These are phyloP conservation scores for Omphalotus olearius DNA, from an alignment of 1,284 basidiomycete species.

Conservation along the genomic window DNA sequence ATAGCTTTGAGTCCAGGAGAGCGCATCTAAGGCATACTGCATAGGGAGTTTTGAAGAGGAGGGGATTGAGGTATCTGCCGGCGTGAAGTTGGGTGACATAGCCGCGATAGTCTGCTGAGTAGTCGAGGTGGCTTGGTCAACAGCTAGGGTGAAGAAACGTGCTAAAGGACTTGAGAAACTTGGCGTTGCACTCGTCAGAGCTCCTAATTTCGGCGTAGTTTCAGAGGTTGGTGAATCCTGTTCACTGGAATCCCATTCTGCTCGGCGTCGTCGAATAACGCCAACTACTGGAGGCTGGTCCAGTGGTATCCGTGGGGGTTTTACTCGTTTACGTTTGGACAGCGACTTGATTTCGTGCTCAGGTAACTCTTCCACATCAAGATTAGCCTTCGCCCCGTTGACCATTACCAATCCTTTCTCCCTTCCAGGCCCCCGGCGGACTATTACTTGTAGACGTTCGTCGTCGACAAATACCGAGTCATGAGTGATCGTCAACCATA, in stretches of 20 bases:
- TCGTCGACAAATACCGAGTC: conserved; percentile 74
- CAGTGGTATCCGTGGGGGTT: conserved; percentile 83
- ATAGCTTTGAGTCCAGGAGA: conserved; percentile 76
- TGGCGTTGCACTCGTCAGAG: conserved; percentile 38
- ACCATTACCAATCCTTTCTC: conserved; percentile 77
- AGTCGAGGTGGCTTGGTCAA: conserved; percentile 67
- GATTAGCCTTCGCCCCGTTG: conserved; percentile 82
- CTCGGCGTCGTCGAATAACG: conserved; percentile 62
- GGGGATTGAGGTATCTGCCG: conserved; percentile 35
- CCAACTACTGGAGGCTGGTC: conserved; percentile 86
- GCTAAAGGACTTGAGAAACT: conserved; percentile 66
- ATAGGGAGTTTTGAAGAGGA: conserved; percentile 61
- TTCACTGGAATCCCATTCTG: conserved; percentile 57
- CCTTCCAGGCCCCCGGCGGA: conserved; percentile 72
- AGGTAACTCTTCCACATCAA: conserved; percentile 90
- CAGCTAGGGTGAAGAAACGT: conserved; percentile 68
- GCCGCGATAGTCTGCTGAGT: conserved; percentile 72
- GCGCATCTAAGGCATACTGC: conserved; percentile 75
- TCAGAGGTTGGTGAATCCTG: conserved; percentile 18
- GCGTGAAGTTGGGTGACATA: conserved; percentile 48
- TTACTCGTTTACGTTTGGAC: conserved; percentile 81
- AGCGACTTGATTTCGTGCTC: conserved; percentile 87
- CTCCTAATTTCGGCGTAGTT: conserved; percentile 13
- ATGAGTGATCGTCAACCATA: conserved; percentile 96
- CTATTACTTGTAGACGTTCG: conserved; percentile 70